Conservation (phyloP, 176 grass and related monocot genomes). For the Zoysia pacifica region DNA sequence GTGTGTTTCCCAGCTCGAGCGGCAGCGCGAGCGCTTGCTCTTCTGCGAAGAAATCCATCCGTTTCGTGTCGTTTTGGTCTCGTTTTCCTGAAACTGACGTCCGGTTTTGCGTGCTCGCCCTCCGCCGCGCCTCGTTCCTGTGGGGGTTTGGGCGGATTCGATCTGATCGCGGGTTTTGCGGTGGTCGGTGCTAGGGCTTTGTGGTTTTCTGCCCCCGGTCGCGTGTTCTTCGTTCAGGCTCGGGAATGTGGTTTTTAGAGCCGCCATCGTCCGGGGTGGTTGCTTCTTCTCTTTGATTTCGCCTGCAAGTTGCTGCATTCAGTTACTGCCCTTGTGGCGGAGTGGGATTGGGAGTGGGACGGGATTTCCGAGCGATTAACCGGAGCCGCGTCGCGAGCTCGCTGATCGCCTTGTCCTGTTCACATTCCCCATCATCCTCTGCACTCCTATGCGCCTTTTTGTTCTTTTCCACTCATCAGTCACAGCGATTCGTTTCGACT, state of each 20-base stretch:
- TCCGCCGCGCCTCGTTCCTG: not conserved
- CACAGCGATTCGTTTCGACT: not conserved
- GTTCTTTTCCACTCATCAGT: no score
- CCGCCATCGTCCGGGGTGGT: not conserved
- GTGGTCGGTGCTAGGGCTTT: not conserved
- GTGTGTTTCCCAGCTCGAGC: not conserved
- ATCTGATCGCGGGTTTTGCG: not conserved
- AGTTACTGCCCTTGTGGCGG: not conserved
- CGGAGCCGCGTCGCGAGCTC: not conserved
- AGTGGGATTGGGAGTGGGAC: not conserved
- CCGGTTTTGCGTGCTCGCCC: not conserved
- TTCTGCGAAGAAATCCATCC: not conserved
- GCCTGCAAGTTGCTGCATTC: not conserved
- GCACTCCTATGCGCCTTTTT: not conserved
- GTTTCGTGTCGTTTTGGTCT: not conserved
- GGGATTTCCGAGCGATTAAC: not conserved
- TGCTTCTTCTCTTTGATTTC: not conserved
- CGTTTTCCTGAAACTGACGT: not conserved
- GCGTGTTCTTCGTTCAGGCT: not conserved
- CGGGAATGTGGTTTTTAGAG: not conserved
- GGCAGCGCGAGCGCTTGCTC: no score
- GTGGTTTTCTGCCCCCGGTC: not conserved
- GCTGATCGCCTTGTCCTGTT: not conserved
- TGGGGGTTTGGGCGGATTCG: not conserved
- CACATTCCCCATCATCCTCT: not conserved